Evolutionary conservation across 1,139 yeast genomes (phyloP).

Genomic region (Scheffersomyces cryptocercus): DNA sequence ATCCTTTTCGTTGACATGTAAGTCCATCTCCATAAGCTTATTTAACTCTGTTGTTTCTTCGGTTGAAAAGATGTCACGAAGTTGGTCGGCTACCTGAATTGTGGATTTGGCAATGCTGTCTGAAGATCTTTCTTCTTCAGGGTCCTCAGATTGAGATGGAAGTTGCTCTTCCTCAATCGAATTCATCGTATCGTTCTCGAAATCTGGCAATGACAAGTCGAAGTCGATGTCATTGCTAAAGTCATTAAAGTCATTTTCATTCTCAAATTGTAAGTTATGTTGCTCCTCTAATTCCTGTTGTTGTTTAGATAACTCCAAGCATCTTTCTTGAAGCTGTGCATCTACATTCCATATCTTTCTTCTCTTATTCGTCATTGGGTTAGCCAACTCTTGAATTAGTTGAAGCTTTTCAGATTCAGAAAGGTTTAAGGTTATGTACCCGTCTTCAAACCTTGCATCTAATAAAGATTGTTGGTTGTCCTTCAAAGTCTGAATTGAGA

Average conservation of each 20-base stretch:
- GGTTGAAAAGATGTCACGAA: constrained; percentile 38
- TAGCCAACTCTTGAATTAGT: constrained; percentile 36
- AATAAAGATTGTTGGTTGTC: constrained; percentile 29
- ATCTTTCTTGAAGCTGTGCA: constrained; percentile 27
- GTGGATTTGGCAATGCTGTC: constrained; percentile 46
- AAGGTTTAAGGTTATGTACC: constrained; percentile 26
- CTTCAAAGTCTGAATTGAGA: constrained; percentile 35
- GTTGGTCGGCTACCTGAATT: constrained; percentile 53
- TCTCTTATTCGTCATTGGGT: constrained; percentile 26
- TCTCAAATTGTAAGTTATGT: constrained; percentile 19
- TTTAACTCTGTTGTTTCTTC: constrained; percentile 33
- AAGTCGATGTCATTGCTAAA: constrained; percentile 33
- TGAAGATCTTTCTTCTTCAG: constrained; percentile 9
- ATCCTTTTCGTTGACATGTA: constrained; percentile 14
- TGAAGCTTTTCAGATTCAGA: constrained; percentile 36
- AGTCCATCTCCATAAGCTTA: constrained; percentile 43
- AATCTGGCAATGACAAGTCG: constrained; percentile 42
- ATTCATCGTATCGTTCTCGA: constrained; percentile 21
- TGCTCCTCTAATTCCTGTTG: constrained; percentile 24
- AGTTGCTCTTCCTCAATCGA: constrained; percentile 11
- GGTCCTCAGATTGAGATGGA: constrained; percentile 8
- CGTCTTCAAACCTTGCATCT: constrained; percentile 15
- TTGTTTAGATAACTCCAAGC: constrained; percentile 29
- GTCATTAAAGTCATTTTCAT: constrained; percentile 22
- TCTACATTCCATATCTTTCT: constrained; percentile 22